Percentiles rank a stretch among this genome's conserved stretches.
These are phyloP conservation scores for Cystofilobasidium bisporidii DNA, from an alignment of 768 basidiomycete species.

Conservation along the genomic window DNA sequence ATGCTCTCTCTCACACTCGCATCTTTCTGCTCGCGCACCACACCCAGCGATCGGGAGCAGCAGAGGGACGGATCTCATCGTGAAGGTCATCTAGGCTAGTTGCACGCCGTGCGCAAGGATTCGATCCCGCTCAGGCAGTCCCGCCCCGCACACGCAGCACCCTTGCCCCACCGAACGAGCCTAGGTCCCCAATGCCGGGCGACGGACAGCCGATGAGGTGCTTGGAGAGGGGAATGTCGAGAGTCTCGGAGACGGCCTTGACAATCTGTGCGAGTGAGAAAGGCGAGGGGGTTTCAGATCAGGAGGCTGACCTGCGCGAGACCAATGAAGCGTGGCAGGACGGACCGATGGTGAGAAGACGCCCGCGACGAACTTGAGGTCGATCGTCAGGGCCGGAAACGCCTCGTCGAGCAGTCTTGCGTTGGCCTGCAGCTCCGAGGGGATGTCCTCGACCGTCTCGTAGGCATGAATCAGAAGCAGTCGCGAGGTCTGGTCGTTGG, in stretches of 20 bases:
- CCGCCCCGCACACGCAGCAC: not conserved
- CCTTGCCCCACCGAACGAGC: constrained; percentile 17
- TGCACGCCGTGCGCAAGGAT: too few species aligned
- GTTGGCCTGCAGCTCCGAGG: constrained; percentile 65
- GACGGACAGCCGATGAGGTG: constrained; percentile 27
- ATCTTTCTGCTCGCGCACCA: too few species aligned
- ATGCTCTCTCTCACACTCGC: too few species aligned
- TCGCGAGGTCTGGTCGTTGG: constrained; percentile 61
- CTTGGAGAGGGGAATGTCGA: constrained; percentile 22
- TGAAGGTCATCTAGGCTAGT: too few species aligned
- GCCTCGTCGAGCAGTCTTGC: constrained; percentile 41
- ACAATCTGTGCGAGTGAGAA: too few species aligned
- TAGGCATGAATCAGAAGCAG: constrained; percentile 62
- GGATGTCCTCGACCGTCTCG: constrained; percentile 48
- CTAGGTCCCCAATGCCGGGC: constrained; percentile 8
- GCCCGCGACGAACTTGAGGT: constrained; percentile 44
- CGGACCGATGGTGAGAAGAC: constrained; percentile 29
- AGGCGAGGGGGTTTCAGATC: too few species aligned
- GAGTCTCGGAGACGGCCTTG: not conserved
- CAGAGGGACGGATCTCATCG: not conserved
- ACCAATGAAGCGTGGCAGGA: constrained; percentile 38
- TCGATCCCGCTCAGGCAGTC: not conserved
- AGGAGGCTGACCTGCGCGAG: not conserved
- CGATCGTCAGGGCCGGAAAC: constrained; percentile 57
- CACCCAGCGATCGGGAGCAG: too few species aligned